A percentile compares a stretch with the other conserved stretches of the same genome.
Evolutionary conservation across 305 asterid genomes (phyloP).

Genomic region (Striga hermonthica): DNA sequence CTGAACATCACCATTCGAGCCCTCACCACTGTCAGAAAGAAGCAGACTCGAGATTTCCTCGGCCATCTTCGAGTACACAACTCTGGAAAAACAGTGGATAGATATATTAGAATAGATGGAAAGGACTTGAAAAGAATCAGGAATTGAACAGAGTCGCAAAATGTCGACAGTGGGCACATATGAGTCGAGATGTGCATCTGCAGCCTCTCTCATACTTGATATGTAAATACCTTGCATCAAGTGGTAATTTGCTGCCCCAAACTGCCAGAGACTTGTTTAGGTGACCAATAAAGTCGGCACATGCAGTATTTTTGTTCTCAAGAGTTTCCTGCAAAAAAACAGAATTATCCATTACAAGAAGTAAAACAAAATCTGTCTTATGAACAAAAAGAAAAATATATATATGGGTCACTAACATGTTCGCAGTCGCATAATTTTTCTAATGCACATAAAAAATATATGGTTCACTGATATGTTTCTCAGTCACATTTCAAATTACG

Average conservation of each 20-base stretch:
- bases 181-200: slow-evolving; percentile 6
- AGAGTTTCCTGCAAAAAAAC: slow-evolving; percentile 62
- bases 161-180: too few relatives aligned
- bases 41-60: slow-evolving; percentile 75
- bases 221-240: slow-evolving; percentile 65
- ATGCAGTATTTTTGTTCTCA: slow-evolving; percentile 61
- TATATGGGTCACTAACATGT: background rate
- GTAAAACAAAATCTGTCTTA: slow-evolving; percentile 12
- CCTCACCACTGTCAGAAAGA: slow-evolving; percentile 50
- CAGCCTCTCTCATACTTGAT: slow-evolving; percentile 23
- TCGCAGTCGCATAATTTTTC: too few relatives aligned
- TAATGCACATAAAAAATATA: too few relatives aligned
- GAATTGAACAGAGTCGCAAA: background rate
- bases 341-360: slow-evolving; percentile 28
- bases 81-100: slow-evolving; percentile 46
- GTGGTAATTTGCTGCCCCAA: slow-evolving; percentile 63
- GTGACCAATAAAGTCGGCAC: slow-evolving; percentile 58
- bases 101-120: slow-evolving; percentile 19
- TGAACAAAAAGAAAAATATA: slow-evolving; percentile 16
- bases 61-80: slow-evolving; percentile 85
- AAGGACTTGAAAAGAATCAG: background rate
- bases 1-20: slow-evolving; percentile 51
- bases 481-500: background rate
- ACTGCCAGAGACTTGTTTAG: slow-evolving; percentile 73
- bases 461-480: too few relatives aligned